These are phyloP conservation scores for Letharia lupina DNA, from an alignment of 495 filamentous ascomycete species.

Conservation along the genomic window DNA sequence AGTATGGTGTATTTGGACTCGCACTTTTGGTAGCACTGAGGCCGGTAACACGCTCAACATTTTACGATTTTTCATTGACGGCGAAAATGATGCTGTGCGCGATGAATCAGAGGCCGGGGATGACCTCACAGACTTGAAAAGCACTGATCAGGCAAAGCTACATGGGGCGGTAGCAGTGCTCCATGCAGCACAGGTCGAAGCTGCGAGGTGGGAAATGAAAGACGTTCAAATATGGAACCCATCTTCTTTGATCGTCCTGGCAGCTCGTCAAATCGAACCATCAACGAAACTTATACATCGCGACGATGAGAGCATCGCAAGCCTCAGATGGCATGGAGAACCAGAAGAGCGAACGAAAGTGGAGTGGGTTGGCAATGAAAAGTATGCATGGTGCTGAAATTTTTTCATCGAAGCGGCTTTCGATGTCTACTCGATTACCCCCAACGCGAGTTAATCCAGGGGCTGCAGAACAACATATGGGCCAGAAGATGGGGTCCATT, in stretches of 20 bases:
- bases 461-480: background rate
- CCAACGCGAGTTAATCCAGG: background rate
- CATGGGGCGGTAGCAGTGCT: constrained; percentile 45
- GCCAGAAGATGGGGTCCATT: background rate
- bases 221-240: constrained; percentile 61
- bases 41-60: constrained; percentile 68
- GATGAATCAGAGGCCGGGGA: constrained; percentile 19
- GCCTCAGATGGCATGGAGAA: constrained; percentile 55
- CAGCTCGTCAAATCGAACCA: constrained; percentile 24
- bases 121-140: constrained; percentile 17
- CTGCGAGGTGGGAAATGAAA: constrained; percentile 49
- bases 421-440: background rate
- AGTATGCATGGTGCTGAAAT: constrained; percentile 82
- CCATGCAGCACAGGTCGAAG: constrained; percentile 46
- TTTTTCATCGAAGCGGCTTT: background rate
- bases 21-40: constrained; percentile 52
- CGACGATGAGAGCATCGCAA: constrained; percentile 54
- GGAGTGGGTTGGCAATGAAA: constrained; percentile 87
- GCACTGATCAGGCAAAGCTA: constrained; percentile 29
- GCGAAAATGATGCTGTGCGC: constrained; percentile 25
- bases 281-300: constrained; percentile 46
- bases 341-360: constrained; percentile 46
- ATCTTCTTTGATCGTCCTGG: constrained; percentile 37
- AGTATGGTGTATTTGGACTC: constrained; percentile 76
- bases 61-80: constrained; percentile 68